Evolutionary conservation across 192 early-diverging fungal species (phyloP).

Genomic region (Backusella tarrabulga): DNA sequence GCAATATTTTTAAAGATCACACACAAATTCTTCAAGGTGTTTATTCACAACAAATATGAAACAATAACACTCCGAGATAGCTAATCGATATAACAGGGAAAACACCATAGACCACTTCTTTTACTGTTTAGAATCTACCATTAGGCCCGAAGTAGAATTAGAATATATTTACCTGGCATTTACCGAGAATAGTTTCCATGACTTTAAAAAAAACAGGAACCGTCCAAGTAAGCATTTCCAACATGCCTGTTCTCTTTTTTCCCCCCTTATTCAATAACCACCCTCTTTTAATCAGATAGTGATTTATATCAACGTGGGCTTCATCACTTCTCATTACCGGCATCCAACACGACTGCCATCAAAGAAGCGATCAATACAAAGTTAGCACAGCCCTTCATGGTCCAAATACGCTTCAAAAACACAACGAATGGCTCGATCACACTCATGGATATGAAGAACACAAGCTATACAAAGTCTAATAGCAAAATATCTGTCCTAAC

Average conservation of each 20-base stretch:
- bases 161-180: not conserved
- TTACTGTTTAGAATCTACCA: not conserved
- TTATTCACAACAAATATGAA: not conserved
- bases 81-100: not conserved
- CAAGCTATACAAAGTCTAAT: not conserved
- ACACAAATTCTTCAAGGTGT: not conserved
- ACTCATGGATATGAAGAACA: not conserved
- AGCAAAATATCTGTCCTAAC: not conserved
- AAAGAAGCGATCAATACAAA: not conserved
- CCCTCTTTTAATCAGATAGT: not conserved
- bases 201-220: not conserved
- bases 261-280: not conserved
- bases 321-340: not conserved
- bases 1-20: not conserved
- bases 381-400: not conserved
- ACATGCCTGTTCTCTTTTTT: no score
- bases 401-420: not conserved
- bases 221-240: not conserved
- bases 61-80: not conserved
- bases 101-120: not conserved
- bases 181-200: not conserved
- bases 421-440: not conserved
- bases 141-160: not conserved
- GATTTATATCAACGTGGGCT: not conserved
- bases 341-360: not conserved